Base-by-base conservation (phyloP, 129 eudicot genomes). In the Kitagawia praeruptora region DNA sequence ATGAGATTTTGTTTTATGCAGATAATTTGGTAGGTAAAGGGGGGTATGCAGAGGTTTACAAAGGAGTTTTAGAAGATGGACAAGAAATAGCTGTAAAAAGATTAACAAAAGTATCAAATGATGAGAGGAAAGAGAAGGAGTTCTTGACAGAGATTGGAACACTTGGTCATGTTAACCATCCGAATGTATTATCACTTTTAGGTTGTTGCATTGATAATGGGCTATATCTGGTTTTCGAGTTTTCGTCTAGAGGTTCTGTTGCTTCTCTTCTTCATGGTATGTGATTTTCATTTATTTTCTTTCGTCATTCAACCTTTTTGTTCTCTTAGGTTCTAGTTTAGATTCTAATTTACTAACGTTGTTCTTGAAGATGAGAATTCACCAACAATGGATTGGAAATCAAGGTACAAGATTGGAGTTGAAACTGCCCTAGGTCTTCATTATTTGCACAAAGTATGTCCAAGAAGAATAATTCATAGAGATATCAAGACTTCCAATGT, bases 171-270 rank as follows among this genome's bases (percentile, higher is more conserved):
- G 99, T 89, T 75, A 86, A 80, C 46, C 99, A 95, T 79, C 96
- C 97, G 23, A 92, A 95, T 86, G 99, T 92, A 11, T 89, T 96
- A 31, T 81, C 99, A 42, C 90, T 95, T 25, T 83, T 92, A 72
- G 99, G 99, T 14, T 95, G 99, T 86, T 95, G 99, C 80, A 82
- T 95, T 80, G 99, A 95, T 75, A 95, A 85, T 84, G 99, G 99
- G 41, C 97, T 95, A 77, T 92, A 89, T 83, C 94, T 95, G 82
- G 86, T 95, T 78, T 95, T 95, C 80, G 96, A 91, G 49, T 92
- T 92, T 82, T 95, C 99, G 2, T 87, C 97, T 42, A 89, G 88
- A 82, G 99, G 99, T 75, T 92, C 99, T 82, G 97, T 95, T 83
- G 91, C 96, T 85, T 95, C 99, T 79, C 91, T 91, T 85, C 96